Conservation (phyloP, 2,329 filamentous ascomycete genomes). For the Arthroderma uncinatum region DNA sequence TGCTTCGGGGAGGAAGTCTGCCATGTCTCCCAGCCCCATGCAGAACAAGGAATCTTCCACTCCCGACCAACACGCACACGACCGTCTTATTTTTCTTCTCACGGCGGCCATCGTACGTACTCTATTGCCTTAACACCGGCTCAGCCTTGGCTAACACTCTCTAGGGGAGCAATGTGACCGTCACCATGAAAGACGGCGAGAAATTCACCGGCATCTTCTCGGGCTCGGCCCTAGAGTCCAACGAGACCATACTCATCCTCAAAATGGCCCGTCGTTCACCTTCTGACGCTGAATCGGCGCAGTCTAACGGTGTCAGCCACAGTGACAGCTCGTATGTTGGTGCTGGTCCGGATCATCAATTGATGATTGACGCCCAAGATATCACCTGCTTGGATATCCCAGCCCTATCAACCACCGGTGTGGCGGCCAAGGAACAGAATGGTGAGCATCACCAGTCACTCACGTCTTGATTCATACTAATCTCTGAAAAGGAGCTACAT, state of each 20-base stretch:
- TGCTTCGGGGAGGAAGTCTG: conserved; percentile 34
- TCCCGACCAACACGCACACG: conserved; percentile 48
- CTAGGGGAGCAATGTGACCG: conserved; percentile 45
- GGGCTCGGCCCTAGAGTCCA: conserved; percentile 42
- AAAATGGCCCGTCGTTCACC: conserved; percentile 52
- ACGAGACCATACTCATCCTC: conserved; percentile 45
- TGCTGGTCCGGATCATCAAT: conserved; percentile 37
- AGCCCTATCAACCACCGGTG: conserved; percentile 43
- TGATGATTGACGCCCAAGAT: conserved; percentile 53
- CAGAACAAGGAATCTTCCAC: conserved; percentile 41
- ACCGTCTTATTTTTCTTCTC: conserved; percentile 49
- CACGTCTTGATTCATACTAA: not conserved
- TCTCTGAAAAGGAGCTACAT: conserved; percentile 46
- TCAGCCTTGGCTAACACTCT: conserved; percentile 7
- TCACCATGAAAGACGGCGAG: conserved; percentile 51
- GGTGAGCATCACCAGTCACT: conserved; percentile 33
- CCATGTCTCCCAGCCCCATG: conserved; percentile 28
- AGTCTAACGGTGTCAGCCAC: conserved; percentile 35
- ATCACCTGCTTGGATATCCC: conserved; percentile 45
- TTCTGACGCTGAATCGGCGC: conserved; percentile 23
- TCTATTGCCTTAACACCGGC: not conserved
- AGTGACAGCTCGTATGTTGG: conserved; percentile 32
- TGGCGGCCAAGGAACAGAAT: conserved; percentile 44
- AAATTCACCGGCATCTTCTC: conserved; percentile 52
- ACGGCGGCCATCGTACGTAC: conserved; percentile 48